A percentile compares a stretch with the other conserved stretches of the same genome.
These are phyloP conservation scores for Neonectria coccinea DNA, from an alignment of 2,329 filamentous ascomycete species.

Conservation along the genomic window DNA sequence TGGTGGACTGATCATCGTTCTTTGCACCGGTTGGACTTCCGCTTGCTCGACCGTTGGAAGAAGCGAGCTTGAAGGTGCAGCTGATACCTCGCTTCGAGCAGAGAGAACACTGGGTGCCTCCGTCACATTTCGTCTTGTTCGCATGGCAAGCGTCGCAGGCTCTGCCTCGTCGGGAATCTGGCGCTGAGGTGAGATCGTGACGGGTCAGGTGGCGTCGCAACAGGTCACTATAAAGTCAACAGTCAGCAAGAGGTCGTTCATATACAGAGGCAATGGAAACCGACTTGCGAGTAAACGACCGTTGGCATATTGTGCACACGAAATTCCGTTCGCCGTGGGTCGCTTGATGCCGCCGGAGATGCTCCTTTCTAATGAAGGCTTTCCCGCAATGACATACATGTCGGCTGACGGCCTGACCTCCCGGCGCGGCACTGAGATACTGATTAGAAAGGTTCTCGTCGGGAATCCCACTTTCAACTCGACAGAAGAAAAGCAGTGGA, in stretches of 20 bases:
- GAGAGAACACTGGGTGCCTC: constrained; percentile 53
- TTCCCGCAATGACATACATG: constrained; percentile 55
- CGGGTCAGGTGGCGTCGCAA: constrained; percentile 53
- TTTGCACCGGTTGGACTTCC: constrained; percentile 13
- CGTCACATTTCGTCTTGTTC: constrained; percentile 60
- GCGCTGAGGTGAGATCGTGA: constrained; percentile 48
- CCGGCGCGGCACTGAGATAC: not conserved
- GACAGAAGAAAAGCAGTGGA: constrained; percentile 15
- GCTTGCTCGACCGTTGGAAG: constrained; percentile 23
- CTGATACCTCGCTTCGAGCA: constrained; percentile 54
- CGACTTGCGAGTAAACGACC: constrained; percentile 55
- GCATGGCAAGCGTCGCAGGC: constrained; percentile 59
- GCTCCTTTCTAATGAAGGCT: constrained; percentile 56
- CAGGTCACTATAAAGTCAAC: constrained; percentile 47
- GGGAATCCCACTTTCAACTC: constrained; percentile 27
- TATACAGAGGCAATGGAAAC: constrained; percentile 26
- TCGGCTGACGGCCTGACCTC: constrained; percentile 31
- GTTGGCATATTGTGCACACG: constrained; percentile 51
- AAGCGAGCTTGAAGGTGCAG: constrained; percentile 52
- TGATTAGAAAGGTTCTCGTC: constrained; percentile 23
- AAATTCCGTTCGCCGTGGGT: constrained; percentile 52
- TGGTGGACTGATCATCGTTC: constrained; percentile 2
- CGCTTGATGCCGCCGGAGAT: constrained; percentile 55
- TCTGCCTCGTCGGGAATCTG: constrained; percentile 51
- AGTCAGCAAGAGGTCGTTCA: constrained; percentile 2